Percentiles rank a stretch among this genome's conserved stretches.
Conservation (phyloP, 2,329 filamentous ascomycete genomes). For the Trichoderma hamatum region DNA sequence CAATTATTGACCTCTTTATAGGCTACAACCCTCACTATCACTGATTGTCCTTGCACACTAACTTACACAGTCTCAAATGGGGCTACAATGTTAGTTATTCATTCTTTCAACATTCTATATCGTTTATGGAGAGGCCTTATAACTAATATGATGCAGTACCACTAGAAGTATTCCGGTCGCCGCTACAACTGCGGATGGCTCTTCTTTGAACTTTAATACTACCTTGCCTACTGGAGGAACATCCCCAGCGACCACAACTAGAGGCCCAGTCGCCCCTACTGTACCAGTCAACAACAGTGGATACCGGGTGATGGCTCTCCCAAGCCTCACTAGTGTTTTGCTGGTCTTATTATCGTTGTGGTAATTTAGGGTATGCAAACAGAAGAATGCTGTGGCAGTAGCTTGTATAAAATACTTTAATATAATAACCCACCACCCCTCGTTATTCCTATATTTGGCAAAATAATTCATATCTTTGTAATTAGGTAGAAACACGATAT, state of each 20-base stretch:
- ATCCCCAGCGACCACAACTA: not conserved
- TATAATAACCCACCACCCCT: not conserved
- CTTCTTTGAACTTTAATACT: not conserved
- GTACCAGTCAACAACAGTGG: constrained; percentile 4
- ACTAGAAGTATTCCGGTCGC: not conserved
- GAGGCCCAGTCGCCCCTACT: not conserved
- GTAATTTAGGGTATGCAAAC: not conserved
- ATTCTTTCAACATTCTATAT: not conserved
- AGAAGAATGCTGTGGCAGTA: not conserved
- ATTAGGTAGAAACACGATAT: not conserved
- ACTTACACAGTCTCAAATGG: not conserved
- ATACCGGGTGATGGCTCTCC: not conserved
- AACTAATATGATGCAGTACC: not conserved
- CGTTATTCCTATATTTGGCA: not conserved
- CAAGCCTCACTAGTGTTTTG: not conserved
- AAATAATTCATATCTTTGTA: not conserved
- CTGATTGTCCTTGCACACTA: not conserved
- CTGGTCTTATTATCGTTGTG: not conserved
- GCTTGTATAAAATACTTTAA: not conserved
- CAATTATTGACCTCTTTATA: not conserved
- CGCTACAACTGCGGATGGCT: not conserved
- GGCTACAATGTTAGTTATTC: not conserved
- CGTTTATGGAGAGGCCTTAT: no score
- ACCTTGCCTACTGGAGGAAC: not conserved
- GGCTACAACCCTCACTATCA: not conserved